phyloP scores from a whole-genome alignment of 371 early-diverging fungal genomes.

The Rhizopus delemar region DNA sequence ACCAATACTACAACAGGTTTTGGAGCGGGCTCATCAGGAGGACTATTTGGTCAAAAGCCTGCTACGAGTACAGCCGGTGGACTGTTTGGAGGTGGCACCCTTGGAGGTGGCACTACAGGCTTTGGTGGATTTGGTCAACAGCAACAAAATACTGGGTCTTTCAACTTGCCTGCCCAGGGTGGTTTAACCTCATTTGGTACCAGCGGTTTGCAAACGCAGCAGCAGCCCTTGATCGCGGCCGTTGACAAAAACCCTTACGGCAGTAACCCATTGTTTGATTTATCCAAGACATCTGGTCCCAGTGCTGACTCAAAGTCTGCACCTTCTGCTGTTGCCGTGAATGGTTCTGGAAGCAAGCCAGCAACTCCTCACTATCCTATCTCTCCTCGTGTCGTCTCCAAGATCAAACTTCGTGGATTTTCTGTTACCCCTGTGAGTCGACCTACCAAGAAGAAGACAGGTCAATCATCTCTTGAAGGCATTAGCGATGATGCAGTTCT shows the following conservation, averaged over 20 bases:
- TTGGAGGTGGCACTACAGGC: constrained; percentile 37
- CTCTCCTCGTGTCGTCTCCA: constrained; percentile 67
- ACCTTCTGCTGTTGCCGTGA: constrained; percentile 49
- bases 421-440: constrained; percentile 34
- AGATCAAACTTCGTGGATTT: constrained; percentile 72
- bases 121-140: constrained; percentile 27
- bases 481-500: constrained; percentile 69
- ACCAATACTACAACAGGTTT: constrained; percentile 25
- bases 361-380: constrained; percentile 60
- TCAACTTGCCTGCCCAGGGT: constrained; percentile 45
- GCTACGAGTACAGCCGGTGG: constrained; percentile 33
- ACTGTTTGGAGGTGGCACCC: constrained; percentile 41
- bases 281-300: constrained; percentile 24
- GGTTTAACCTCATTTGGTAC: constrained; percentile 51
- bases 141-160: constrained; percentile 26
- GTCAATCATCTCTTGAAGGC: constrained; percentile 39
- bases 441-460: constrained; percentile 18
- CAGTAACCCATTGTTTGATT: constrained; percentile 75
- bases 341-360: constrained; percentile 50
- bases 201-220: constrained; percentile 36
- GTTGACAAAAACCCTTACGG: constrained; percentile 88
- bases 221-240: constrained; percentile 64
- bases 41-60: constrained; percentile 20
- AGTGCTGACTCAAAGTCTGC: constrained; percentile 41
- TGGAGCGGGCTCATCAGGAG: constrained; percentile 26